A percentile compares a stretch with the other conserved stretches of the same genome.
These are phyloP conservation scores for Stenocarpella maydis DNA, from an alignment of 2,329 filamentous ascomycete species.

Conservation along the genomic window DNA sequence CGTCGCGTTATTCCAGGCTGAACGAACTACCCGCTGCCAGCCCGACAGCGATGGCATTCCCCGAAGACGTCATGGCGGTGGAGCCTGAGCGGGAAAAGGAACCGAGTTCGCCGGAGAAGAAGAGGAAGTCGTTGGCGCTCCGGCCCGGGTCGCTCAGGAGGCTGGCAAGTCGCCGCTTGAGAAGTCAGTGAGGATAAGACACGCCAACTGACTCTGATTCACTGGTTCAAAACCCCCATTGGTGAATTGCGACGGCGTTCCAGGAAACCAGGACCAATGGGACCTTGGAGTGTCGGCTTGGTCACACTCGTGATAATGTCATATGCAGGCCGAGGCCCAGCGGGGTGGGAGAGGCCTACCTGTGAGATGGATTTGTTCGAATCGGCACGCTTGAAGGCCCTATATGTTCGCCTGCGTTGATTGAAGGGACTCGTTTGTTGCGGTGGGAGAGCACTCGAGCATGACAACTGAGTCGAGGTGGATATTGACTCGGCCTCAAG, in stretches of 20 bases:
- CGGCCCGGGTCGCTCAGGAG: neutral
- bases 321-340: neutral
- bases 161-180: neutral
- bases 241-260: neutral
- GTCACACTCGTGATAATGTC: neutral
- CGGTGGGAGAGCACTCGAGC: neutral
- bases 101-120: neutral
- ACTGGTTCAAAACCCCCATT: neutral
- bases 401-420: neutral
- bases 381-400: neutral
- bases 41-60: constrained; percentile 3
- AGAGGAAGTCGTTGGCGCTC: neutral
- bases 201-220: neutral
- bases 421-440: neutral
- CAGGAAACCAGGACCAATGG: neutral
- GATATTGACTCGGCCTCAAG: neutral
- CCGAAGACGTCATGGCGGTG: neutral
- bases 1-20: constrained; percentile 30
- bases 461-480: neutral
- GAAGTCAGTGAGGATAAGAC: neutral
- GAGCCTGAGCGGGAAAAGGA: neutral
- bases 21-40: constrained; percentile 29
- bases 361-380: neutral
- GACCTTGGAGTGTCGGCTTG: neutral
- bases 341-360: no score